Evolutionary conservation across 225 moss, liverwort and hornwort genomes (phyloP).

Genomic region (Anthoceros angustus): DNA sequence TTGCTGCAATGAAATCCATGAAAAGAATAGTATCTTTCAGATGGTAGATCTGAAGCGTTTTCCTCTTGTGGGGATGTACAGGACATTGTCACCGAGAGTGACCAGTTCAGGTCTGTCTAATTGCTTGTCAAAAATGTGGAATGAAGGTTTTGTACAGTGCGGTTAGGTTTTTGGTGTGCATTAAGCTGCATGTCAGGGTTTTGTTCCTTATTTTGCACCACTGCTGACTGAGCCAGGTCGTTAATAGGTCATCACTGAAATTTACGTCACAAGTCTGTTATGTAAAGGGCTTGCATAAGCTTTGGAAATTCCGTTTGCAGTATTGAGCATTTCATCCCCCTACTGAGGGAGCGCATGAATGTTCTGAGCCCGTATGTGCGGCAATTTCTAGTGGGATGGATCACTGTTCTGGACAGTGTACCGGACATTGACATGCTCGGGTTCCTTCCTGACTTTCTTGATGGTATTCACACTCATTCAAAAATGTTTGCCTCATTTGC

Average conservation of each 20-base stretch:
- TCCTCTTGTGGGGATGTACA: slow-evolving; percentile 24
- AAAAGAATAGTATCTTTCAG: neutral
- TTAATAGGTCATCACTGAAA: too few species aligned
- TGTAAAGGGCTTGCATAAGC: too few species aligned
- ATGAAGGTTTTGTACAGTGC: neutral
- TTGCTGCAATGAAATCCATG: neutral
- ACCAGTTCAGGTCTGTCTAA: slow-evolving; percentile 68
- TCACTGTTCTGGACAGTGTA: slow-evolving; percentile 92
- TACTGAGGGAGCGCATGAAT: slow-evolving; percentile 89
- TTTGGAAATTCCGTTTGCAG: slow-evolving; percentile 20
- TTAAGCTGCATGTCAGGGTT: neutral
- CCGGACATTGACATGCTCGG: slow-evolving; percentile 99
- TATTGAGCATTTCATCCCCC: slow-evolving; percentile 91
- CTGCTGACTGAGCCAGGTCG: too few species aligned
- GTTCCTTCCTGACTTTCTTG: slow-evolving; percentile 92
- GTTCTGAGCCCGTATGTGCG: slow-evolving; percentile 84
- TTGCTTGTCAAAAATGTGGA: neutral
- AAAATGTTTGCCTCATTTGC: neutral
- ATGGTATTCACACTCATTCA: slow-evolving; percentile 28
- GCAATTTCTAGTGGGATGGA: slow-evolving; percentile 97
- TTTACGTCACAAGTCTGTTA: too few species aligned
- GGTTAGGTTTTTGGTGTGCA: neutral
- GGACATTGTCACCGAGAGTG: slow-evolving; percentile 98
- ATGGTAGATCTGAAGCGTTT: neutral
- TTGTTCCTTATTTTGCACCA: too few species aligned